Base-by-base conservation (phyloP, 2,329 filamentous ascomycete species). In the Aspergillus flavus region DNA sequence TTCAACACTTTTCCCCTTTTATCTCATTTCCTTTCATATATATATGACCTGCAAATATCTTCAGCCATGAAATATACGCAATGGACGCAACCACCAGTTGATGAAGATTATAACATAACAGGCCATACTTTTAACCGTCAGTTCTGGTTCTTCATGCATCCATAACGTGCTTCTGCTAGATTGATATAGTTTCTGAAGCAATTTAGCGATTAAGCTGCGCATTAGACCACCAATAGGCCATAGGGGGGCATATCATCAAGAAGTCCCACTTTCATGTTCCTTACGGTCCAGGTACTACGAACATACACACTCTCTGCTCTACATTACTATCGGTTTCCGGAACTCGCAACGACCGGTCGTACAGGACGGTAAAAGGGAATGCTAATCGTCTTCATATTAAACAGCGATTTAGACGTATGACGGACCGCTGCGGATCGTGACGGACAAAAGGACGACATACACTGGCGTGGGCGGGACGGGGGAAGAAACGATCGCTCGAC, bases 311-410 rank as follows among this genome's bases (percentile, higher is more conserved):
- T 14, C 28, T 16, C 11, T 34, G 19, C 50, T 36, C 26, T 55
- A 55, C 32, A 55, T 54, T 61, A 63, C 58, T 50, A 57, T 61
- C 57, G 57, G 50, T 23, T 52, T 54, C 50, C 50, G 46, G 30
- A 62, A 28, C 59, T 66, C 60, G 63, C 41, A 62, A 61, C 59
- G 64, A 65, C 59, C 59, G 63, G 57, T 61, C 65, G 66, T 55
- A 62, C 45, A 32, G 61, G 66, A 67, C 64, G 68, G 63, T 59
- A 55, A 61, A 60, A 58, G 52, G 61, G 61, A 62, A 61, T 64
- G 64, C 50, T 46, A 64, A 69, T 69, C 66, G 67, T 65, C 62
- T 67, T 62, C 57, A 64, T 61, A 69, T 72, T 72, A 68, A 64
- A 64, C 43, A 71, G 67, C 66, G 71, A 66, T 57, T 65, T 61